A percentile compares a stretch with the other conserved stretches of the same genome.
Evolutionary conservation across 768 basidiomycete genomes (phyloP).

Genomic region (Leccinum longicurvipes): DNA sequence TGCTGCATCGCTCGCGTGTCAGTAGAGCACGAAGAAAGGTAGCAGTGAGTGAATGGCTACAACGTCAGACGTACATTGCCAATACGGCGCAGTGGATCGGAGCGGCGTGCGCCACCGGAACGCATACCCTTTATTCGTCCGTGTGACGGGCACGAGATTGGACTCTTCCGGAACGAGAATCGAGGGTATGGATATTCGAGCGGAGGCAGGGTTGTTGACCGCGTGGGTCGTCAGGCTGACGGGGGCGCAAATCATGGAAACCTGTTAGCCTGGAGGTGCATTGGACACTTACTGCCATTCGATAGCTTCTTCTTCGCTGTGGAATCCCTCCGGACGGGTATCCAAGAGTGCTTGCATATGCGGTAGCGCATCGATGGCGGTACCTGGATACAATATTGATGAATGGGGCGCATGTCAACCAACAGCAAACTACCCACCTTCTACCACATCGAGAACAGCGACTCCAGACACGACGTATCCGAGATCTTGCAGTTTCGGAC

Average conservation of each 20-base stretch:
- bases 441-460: slow-evolving; percentile 83
- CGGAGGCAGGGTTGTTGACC: slow-evolving; percentile 77
- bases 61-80: slow-evolving; percentile 60
- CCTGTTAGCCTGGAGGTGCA: not conserved
- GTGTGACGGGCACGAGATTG: slow-evolving; percentile 27
- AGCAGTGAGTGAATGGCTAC: not conserved
- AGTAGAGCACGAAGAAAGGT: not conserved
- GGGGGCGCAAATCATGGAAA: not conserved
- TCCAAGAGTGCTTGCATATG: slow-evolving; percentile 89
- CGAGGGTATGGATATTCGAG: slow-evolving; percentile 84
- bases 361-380: slow-evolving; percentile 89
- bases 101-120: slow-evolving; percentile 86
- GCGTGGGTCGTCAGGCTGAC: slow-evolving; percentile 74
- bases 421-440: slow-evolving; percentile 48
- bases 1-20: slow-evolving; percentile 42
- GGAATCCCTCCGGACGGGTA: slow-evolving; percentile 82
- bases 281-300: slow-evolving; percentile 85
- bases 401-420: not conserved
- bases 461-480: slow-evolving; percentile 76
- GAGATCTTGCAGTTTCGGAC: slow-evolving; percentile 59
- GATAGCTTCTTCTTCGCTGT: slow-evolving; percentile 78
- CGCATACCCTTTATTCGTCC: slow-evolving; percentile 19
- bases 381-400: slow-evolving; percentile 46
- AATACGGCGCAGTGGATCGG: slow-evolving; percentile 81
- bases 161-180: slow-evolving; percentile 56